Conservation (phyloP, 768 basidiomycete genomes). For the Kwoniella europaea region DNA sequence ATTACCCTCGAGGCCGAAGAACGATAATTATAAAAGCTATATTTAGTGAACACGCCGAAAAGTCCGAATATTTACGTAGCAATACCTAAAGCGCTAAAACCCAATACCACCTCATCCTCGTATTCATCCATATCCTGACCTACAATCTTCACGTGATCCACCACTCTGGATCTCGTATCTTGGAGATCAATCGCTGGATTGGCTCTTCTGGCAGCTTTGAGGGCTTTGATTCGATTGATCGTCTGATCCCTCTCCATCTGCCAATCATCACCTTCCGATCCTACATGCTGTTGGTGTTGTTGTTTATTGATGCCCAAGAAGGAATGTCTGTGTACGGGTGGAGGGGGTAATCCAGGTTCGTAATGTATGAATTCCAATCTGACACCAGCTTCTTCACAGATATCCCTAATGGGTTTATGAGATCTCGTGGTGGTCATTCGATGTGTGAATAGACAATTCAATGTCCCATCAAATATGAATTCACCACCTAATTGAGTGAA, state of each 20-base stretch:
- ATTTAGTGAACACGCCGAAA: not conserved
- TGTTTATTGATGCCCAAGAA: slow-evolving; percentile 5
- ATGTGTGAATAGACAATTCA: slow-evolving; percentile 75
- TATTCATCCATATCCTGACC: slow-evolving; percentile 23
- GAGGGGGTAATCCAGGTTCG: slow-evolving; percentile 50
- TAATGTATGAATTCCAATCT: slow-evolving; percentile 50
- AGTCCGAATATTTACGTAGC: slow-evolving; percentile 1
- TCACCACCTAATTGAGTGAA: slow-evolving; percentile 84
- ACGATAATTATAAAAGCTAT: slow-evolving; percentile 14
- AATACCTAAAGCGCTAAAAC: slow-evolving; percentile 13
- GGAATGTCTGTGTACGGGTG: slow-evolving; percentile 41
- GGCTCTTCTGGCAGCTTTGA: slow-evolving; percentile 52
- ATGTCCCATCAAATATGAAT: slow-evolving; percentile 70
- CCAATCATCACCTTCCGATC: slow-evolving; percentile 55
- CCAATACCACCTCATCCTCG: slow-evolving; percentile 20
- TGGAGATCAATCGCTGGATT: not conserved
- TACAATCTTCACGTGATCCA: slow-evolving; percentile 25
- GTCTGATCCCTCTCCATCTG: slow-evolving; percentile 58
- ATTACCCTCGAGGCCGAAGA: not conserved
- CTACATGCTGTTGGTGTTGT: slow-evolving; percentile 19
- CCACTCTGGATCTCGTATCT: slow-evolving; percentile 15
- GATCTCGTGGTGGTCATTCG: slow-evolving; percentile 78
- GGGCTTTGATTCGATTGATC: slow-evolving; percentile 57
- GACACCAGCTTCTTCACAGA: slow-evolving; percentile 69
- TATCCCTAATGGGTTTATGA: slow-evolving; percentile 73